Percentiles rank a stretch among this genome's conserved stretches.
These are phyloP conservation scores for Candida michaelii DNA, from an alignment of 805 yeast species.

Conservation along the genomic window DNA sequence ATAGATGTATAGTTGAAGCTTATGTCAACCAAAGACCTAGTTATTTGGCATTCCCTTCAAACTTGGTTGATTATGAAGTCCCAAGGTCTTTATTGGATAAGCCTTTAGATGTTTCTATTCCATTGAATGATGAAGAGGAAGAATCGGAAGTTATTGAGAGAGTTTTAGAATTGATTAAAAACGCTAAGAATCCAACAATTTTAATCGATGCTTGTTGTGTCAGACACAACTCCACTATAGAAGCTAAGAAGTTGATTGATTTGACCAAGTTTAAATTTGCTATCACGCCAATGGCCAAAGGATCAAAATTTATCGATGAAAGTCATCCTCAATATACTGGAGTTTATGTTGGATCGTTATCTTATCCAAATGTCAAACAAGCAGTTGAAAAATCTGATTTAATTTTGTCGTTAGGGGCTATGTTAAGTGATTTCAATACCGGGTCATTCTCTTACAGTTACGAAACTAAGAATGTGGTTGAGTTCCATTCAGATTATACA, in stretches of 20 bases:
- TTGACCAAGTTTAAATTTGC: slow-evolving; percentile 77
- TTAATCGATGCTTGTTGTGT: slow-evolving; percentile 86
- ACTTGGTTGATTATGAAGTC: slow-evolving; percentile 66
- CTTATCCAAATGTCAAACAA: slow-evolving; percentile 29
- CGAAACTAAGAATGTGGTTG: slow-evolving; percentile 71
- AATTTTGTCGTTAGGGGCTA: slow-evolving; percentile 76
- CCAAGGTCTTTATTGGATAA: slow-evolving; percentile 56
- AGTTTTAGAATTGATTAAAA: slow-evolving; percentile 50
- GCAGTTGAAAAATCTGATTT: slow-evolving; percentile 47
- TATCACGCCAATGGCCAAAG: slow-evolving; percentile 91
- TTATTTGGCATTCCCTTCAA: slow-evolving; percentile 80
- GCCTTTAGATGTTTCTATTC: slow-evolving; percentile 56
- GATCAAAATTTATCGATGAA: slow-evolving; percentile 61
- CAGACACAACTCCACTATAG: slow-evolving; percentile 68
- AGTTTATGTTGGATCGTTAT: slow-evolving; percentile 80
- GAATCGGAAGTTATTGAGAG: slow-evolving; percentile 38
- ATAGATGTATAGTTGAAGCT: slow-evolving; percentile 71
- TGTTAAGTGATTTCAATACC: slow-evolving; percentile 86
- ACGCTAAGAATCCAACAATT: slow-evolving; percentile 69
- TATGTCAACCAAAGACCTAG: slow-evolving; percentile 76
- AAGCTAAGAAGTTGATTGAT: slow-evolving; percentile 61
- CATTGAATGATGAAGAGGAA: slow-evolving; percentile 33
- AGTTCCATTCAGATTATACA: slow-evolving; percentile 76
- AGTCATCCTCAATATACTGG: slow-evolving; percentile 75
- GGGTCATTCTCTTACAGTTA: slow-evolving; percentile 81